A percentile compares a stretch with the other conserved stretches of the same genome.
phyloP scores from a whole-genome alignment of 2,329 filamentous ascomycete genomes.

The Nothophoma quercina region DNA sequence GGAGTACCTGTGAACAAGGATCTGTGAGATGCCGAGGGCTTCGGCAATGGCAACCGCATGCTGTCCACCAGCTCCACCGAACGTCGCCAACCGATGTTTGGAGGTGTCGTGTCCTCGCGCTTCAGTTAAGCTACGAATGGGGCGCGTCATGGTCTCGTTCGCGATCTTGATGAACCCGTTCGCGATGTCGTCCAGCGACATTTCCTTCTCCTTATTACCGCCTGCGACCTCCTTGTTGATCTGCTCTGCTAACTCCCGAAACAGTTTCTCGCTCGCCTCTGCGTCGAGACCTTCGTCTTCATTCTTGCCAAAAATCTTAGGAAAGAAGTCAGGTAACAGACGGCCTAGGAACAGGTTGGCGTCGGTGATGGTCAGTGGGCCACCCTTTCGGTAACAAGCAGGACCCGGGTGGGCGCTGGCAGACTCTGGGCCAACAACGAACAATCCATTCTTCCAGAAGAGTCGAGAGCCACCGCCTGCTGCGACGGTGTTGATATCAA shows the following conservation, averaged over 20 bases:
- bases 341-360: conserved; percentile 87
- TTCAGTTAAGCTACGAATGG: conserved; percentile 89
- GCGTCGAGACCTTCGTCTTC: conserved; percentile 83
- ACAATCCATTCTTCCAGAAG: conserved; percentile 88
- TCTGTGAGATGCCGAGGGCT: conserved; percentile 82
- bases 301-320: conserved; percentile 91
- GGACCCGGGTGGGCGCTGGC: conserved; percentile 89
- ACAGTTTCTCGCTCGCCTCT: conserved; percentile 75
- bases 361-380: conserved; percentile 90
- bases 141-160: conserved; percentile 90
- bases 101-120: conserved; percentile 92
- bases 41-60: conserved; percentile 92
- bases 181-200: conserved; percentile 84
- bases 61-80: conserved; percentile 90
- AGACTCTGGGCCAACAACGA: conserved; percentile 88
- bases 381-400: conserved; percentile 88
- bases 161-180: conserved; percentile 90
- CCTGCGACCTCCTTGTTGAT: conserved; percentile 79
- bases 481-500: conserved; percentile 95
- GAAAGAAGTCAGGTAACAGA: conserved; percentile 88
- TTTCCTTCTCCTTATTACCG: conserved; percentile 63
- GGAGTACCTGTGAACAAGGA: conserved; percentile 85
- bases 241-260: conserved; percentile 76
- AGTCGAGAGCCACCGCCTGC: conserved; percentile 85
- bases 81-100: conserved; percentile 88